Evolutionary conservation across 2,329 filamentous ascomycete genomes (phyloP).

Genomic region (Epichloe bromicola): DNA sequence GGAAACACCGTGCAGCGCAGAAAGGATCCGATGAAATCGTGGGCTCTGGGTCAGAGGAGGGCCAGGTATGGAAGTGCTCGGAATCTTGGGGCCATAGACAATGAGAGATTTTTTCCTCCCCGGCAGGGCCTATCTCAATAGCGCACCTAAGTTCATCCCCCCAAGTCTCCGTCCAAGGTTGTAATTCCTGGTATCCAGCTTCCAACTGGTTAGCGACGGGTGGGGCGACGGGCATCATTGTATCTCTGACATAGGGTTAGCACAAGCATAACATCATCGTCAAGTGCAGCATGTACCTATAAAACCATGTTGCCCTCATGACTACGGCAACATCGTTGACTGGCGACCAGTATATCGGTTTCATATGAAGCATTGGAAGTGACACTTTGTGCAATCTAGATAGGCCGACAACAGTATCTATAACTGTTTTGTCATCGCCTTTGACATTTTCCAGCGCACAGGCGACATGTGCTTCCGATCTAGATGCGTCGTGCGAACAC

Average conservation of each 20-base stretch:
- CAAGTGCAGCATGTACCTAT: slow-evolving; percentile 37
- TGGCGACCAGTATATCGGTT: slow-evolving; percentile 95
- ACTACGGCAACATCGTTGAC: slow-evolving; percentile 79
- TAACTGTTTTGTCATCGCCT: background rate
- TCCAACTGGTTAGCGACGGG: slow-evolving; percentile 85
- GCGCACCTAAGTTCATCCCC: slow-evolving; percentile 81
- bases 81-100: slow-evolving; percentile 60
- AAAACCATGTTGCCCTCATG: slow-evolving; percentile 88
- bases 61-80: slow-evolving; percentile 10
- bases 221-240: slow-evolving; percentile 79
- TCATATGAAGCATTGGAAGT: slow-evolving; percentile 73
- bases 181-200: slow-evolving; percentile 74
- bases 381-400: slow-evolving; percentile 85
- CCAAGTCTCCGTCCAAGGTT: slow-evolving; percentile 88
- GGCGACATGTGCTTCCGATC: background rate
- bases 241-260: slow-evolving; percentile 42
- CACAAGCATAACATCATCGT: background rate
- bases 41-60: slow-evolving; percentile 18
- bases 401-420: slow-evolving; percentile 69
- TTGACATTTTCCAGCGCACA: slow-evolving; percentile 15
- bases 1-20: slow-evolving; percentile 47
- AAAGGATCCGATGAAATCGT: slow-evolving; percentile 40
- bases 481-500: background rate
- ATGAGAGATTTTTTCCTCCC: slow-evolving; percentile 77
- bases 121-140: slow-evolving; percentile 74